Base-by-base conservation (phyloP, 805 yeast species). In the Teunomyces tritomae region DNA sequence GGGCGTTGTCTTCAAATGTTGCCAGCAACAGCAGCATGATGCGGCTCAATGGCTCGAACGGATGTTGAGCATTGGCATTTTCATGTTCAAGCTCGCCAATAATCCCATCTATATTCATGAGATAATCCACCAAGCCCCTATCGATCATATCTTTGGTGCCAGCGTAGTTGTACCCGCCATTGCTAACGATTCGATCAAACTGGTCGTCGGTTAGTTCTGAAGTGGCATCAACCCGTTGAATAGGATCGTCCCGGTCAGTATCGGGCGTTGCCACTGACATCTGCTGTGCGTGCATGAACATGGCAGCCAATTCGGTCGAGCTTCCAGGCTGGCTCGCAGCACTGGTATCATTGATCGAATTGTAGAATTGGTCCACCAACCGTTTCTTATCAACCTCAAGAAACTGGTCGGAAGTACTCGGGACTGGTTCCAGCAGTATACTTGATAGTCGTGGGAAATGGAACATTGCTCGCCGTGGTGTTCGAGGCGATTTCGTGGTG, bases 341-440 rank as follows among this genome's bases (percentile, higher is more conserved):
- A 11, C 40, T 17, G 11, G 49, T 29, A 16, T 65, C 70, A 39
- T 55, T 56, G 33, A 53, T 29, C 37, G 65, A 41, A 40, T 53
- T 65, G 55, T 67, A 70, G 54, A 73, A 73, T 53, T 71, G 76
- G 48, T 71, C 74, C 43, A 71, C 76, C 46, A 73, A 56, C 29
- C 72, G 57, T 50, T 70, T 69, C 36, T 59, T 58, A 44, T 63
- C 68, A 28, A 46, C 49, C 9, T 41, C 50, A 16, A 33, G 27
- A 20, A 17, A 43, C 13, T 26, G 11, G 46, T 24, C 27, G 4
- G 34, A 32, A 32, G 13, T 10, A 32, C 26, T 39, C 24, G 34
- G 3, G 14, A n/a, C 14, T 28, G 34, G 28, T 39, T 32, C 24
- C 29, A 27, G 42, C 42, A 27, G 39, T 16, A 35, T 6, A 4